These are phyloP conservation scores for Nicotiana rustica DNA, from an alignment of 305 asterid species.

Conservation along the genomic window DNA sequence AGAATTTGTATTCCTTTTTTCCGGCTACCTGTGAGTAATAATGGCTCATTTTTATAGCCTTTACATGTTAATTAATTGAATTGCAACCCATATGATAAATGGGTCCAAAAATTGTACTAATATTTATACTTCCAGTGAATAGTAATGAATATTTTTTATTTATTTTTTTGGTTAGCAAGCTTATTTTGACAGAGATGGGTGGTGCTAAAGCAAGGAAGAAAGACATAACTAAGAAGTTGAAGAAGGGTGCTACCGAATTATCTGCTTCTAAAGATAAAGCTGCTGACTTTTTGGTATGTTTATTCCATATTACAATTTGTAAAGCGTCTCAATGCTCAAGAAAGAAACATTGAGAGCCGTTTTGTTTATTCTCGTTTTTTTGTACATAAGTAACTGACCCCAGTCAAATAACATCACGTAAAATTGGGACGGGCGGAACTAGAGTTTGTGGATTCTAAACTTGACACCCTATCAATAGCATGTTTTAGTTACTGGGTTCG, in stretches of 20 bases:
- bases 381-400: no score
- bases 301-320: not conserved
- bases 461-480: no score
- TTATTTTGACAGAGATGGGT: conserved; percentile 28
- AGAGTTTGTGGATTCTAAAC: no score
- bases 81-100: conserved; percentile 9
- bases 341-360: not conserved
- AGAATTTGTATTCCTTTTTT: not conserved
- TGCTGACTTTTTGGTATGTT: conserved; percentile 52
- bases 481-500: no score
- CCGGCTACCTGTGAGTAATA: not conserved
- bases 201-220: conserved; percentile 34
- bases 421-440: not conserved
- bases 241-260: conserved; percentile 29
- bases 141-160: not conserved
- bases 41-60: not conserved
- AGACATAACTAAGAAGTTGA: conserved; percentile 23
- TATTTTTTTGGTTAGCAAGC: not conserved
- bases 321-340: not conserved
- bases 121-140: not conserved
- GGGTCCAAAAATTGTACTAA: not conserved
- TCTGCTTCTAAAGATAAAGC: conserved; percentile 38
- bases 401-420: not conserved
- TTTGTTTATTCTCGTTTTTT: not conserved
- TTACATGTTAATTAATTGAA: not conserved